Base-by-base conservation (phyloP, 2,329 filamentous ascomycete genomes). In the Hysterium pulicare region DNA sequence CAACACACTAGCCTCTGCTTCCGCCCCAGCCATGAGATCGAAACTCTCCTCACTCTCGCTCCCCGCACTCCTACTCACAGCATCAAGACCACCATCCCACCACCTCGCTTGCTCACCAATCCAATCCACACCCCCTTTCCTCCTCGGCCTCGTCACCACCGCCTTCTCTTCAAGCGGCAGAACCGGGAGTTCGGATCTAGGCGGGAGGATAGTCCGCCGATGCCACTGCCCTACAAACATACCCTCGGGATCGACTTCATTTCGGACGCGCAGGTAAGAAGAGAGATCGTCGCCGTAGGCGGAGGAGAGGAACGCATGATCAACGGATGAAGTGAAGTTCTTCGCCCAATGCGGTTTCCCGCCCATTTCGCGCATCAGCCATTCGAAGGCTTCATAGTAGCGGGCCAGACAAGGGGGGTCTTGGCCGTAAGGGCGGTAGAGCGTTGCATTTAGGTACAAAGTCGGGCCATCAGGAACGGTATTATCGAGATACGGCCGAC, bases 191-290 rank as follows among this genome's bases (percentile, higher is more conserved):
- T 65, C 55, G 2, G 49, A 45, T 23, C 54, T 56, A 3, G 57
- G 42, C 0, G 64, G 64, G 2, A 67, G 52, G n/a, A 70, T 51
- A 1, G 59, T 64, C 39, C 84, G 77, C 21, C 86, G 76, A 67
- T 96, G 89, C 91, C 91, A 98, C 37, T 90, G 83, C 2, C 91
- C 91, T 11, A 91, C 75, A 67, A 95, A 95, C 78, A 95, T 84
- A 43, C 89, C 89, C 47, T 90, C 81, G 0, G 86, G 84, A 59
- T 95, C 89, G 24, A 80, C 82, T 40, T 81, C 74, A 45, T 84
- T 75, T 40, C 90, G 77, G 5, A 94, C 75, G 21, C 74, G 70
- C 31, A 85, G 73, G 78, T 85, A 95, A 35, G 78, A 69, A 15
- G 74, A 68, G 45, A 94, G 72, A 36, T 83, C 71, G n/a, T 74